phyloP scores from a whole-genome alignment of 2,329 filamentous ascomycete species.

The Penicillium sp. region DNA sequence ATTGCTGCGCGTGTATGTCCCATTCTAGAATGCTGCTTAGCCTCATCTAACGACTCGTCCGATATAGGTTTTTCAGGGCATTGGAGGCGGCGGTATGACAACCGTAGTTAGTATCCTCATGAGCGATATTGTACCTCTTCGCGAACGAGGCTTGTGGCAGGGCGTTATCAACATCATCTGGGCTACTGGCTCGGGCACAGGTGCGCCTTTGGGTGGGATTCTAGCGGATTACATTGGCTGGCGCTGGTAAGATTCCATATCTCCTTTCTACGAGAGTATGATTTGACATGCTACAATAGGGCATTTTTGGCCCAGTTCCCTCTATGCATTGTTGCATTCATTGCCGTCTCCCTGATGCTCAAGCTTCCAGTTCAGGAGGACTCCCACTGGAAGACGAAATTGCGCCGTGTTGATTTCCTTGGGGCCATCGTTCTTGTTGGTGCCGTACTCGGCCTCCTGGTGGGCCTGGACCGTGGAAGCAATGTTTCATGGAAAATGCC shows the following conservation, averaged over 20 bases:
- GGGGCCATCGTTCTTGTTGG: conserved; percentile 61
- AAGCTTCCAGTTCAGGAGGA: conserved; percentile 55
- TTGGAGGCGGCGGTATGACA: conserved; percentile 67
- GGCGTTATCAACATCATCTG: conserved; percentile 68
- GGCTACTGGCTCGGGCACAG: conserved; percentile 60
- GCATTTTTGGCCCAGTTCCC: conserved; percentile 67
- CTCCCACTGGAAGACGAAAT: conserved; percentile 59
- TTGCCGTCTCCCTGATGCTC: conserved; percentile 58
- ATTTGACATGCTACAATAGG: conserved; percentile 36
- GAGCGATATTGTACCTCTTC: conserved; percentile 63
- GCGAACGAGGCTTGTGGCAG: conserved; percentile 68
- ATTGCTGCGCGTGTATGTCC: conserved; percentile 53
- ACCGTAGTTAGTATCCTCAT: conserved; percentile 64
- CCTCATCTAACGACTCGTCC: neutral
- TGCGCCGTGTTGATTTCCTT: conserved; percentile 65
- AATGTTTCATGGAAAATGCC: conserved; percentile 62
- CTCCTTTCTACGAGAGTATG: neutral
- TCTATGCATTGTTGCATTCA: conserved; percentile 59
- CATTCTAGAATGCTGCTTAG: conserved; percentile 26
- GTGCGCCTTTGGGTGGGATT: conserved; percentile 64
- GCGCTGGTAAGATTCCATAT: conserved; percentile 54
- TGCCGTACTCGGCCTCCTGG: conserved; percentile 60
- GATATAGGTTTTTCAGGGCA: conserved; percentile 49
- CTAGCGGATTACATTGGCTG: conserved; percentile 69
- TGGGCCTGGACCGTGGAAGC: conserved; percentile 66